A percentile compares a stretch with the other conserved stretches of the same genome.
Conservation (phyloP, 2,329 filamentous ascomycete genomes). For the Emericellopsis atlantica region DNA sequence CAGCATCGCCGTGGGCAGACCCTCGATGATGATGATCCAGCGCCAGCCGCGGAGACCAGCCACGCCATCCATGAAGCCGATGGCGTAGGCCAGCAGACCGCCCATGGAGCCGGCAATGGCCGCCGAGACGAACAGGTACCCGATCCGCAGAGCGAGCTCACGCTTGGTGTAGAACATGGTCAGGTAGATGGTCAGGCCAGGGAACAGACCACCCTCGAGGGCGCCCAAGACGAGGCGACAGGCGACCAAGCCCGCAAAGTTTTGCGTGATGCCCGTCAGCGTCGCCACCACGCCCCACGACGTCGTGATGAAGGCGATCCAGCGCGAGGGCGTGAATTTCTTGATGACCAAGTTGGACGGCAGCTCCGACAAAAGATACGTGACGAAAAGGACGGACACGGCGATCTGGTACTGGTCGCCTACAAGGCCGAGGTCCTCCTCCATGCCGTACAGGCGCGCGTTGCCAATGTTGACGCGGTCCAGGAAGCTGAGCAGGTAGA, state of each 20-base stretch:
- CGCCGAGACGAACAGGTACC: constrained; percentile 27
- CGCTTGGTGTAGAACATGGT: constrained; percentile 42
- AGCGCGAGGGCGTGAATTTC: constrained; percentile 19
- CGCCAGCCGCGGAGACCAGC: constrained; percentile 18
- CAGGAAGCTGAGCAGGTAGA: constrained; percentile 36
- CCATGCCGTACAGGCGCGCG: constrained; percentile 49
- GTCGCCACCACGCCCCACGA: constrained; percentile 14
- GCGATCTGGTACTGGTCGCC: constrained; percentile 42
- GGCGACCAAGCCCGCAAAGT: constrained; percentile 24
- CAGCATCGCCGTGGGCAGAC: constrained; percentile 19
- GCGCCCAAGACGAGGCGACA: constrained; percentile 30
- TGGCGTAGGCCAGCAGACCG: constrained; percentile 14
- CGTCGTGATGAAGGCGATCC: constrained; percentile 5
- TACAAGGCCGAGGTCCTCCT: constrained; percentile 44
- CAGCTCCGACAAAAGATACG: constrained; percentile 24
- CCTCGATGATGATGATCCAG: constrained; percentile 48
- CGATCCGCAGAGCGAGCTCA: constrained; percentile 30
- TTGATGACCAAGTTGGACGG: constrained; percentile 29
- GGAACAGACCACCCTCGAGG: constrained; percentile 32
- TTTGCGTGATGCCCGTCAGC: constrained; percentile 30
- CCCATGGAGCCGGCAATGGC: constrained; percentile 18
- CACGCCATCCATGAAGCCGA: constrained; percentile 24
- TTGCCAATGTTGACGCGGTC: constrained; percentile 34
- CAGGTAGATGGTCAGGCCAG: constrained; percentile 21
- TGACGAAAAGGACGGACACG: constrained; percentile 18